Percentiles rank a stretch among this genome's conserved stretches.
phyloP scores from a whole-genome alignment of 495 filamentous ascomycete genomes.

The Arthonia radiata region DNA sequence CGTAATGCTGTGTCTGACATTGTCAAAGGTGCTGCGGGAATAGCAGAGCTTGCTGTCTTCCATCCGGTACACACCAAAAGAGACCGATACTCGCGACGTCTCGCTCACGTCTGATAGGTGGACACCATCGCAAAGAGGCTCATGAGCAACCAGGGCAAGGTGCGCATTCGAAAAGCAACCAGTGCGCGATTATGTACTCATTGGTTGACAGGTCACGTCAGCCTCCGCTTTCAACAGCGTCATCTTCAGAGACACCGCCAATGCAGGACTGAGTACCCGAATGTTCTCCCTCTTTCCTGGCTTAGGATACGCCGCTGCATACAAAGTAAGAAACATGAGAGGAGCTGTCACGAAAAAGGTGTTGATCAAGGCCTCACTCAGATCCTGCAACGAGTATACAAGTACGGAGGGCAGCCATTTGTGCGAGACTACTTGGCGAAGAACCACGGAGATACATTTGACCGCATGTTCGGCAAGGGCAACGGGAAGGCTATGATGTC shows the following conservation, averaged over 20 bases:
- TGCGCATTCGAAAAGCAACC: slow-evolving; percentile 12
- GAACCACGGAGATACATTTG: slow-evolving; percentile 62
- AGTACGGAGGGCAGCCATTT: slow-evolving; percentile 95
- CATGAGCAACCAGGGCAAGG: slow-evolving; percentile 88
- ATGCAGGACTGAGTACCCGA: slow-evolving; percentile 39
- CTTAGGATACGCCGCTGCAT: slow-evolving; percentile 87
- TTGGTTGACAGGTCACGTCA: slow-evolving; percentile 27
- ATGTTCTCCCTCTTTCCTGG: slow-evolving; percentile 94
- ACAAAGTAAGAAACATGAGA: slow-evolving; percentile 40
- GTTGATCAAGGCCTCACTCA: slow-evolving; percentile 10
- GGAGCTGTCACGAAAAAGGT: not conserved
- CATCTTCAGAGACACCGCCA: slow-evolving; percentile 79
- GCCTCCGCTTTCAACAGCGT: slow-evolving; percentile 49
- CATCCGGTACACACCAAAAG: slow-evolving; percentile 32
- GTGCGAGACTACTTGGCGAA: slow-evolving; percentile 70
- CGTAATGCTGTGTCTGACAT: slow-evolving; percentile 4
- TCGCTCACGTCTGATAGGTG: slow-evolving; percentile 28
- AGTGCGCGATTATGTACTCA: slow-evolving; percentile 1
- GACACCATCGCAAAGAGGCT: slow-evolving; percentile 96
- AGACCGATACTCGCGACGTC: slow-evolving; percentile 9
- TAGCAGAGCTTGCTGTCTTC: slow-evolving; percentile 89
- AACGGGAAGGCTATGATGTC: slow-evolving; percentile 96
- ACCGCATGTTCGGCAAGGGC: slow-evolving; percentile 76
- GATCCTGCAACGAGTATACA: slow-evolving; percentile 89
- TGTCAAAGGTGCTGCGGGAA: slow-evolving; percentile 84